Conservation (phyloP, 2,329 filamentous ascomycete species). For the Calonectria hongkongensis region DNA sequence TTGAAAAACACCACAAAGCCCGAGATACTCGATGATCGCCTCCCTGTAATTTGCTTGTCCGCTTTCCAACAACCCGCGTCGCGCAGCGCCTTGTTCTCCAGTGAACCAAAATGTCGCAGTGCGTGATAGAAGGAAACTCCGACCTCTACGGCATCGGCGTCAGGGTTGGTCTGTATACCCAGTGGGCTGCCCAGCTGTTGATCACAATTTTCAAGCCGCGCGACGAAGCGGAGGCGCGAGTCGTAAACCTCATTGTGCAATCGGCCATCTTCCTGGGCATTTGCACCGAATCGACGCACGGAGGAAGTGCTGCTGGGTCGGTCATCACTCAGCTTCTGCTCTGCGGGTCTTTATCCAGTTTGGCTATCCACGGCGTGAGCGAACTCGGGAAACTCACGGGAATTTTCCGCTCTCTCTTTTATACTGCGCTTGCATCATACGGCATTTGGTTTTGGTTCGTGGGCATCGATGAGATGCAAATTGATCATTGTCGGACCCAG, state of each 20-base stretch:
- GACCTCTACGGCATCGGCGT: slow-evolving; percentile 36
- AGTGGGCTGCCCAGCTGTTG: slow-evolving; percentile 28
- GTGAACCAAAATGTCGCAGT: slow-evolving; percentile 1
- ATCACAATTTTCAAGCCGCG: slow-evolving; percentile 19
- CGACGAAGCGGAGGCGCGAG: neutral
- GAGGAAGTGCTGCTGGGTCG: neutral
- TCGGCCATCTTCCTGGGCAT: slow-evolving; percentile 7
- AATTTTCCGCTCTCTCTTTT: slow-evolving; percentile 11
- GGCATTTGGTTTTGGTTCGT: slow-evolving; percentile 20
- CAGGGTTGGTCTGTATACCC: slow-evolving; percentile 26
- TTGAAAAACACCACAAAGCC: slow-evolving; percentile 3
- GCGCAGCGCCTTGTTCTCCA: neutral
- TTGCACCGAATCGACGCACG: neutral
- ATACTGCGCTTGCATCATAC: neutral
- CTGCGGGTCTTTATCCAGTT: slow-evolving; percentile 16
- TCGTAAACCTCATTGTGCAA: slow-evolving; percentile 17
- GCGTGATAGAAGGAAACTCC: slow-evolving; percentile 22
- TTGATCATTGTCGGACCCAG: neutral
- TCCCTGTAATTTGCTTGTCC: neutral
- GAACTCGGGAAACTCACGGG: neutral
- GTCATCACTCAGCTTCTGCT: slow-evolving; percentile 13
- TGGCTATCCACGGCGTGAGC: neutral
- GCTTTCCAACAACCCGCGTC: neutral
- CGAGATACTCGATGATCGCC: neutral
- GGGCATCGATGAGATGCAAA: neutral